These are phyloP conservation scores for Sugiyamaella japonica DNA, from an alignment of 1,139 yeast species.

Conservation along the genomic window DNA sequence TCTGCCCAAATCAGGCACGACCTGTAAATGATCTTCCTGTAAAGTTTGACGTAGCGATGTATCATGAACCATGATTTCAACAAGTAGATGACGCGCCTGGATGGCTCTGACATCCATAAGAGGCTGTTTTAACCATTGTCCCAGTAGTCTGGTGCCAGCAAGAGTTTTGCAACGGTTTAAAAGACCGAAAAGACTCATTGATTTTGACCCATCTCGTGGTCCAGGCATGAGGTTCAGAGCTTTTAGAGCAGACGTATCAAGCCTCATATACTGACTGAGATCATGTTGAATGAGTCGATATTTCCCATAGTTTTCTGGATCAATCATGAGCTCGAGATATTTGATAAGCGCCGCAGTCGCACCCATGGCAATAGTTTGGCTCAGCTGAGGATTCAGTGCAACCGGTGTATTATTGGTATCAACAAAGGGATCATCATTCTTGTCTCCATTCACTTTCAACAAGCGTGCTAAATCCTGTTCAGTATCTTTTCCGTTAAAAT, in stretches of 20 bases:
- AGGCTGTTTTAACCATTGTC: constrained; percentile 97
- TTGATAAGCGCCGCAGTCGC: constrained; percentile 61
- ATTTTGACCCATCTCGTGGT: constrained; percentile 49
- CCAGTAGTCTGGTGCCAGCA: constrained; percentile 79
- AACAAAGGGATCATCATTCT: constrained; percentile 38
- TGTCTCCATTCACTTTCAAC: constrained; percentile 44
- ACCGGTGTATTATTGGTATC: constrained; percentile 40
- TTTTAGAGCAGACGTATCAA: constrained; percentile 85
- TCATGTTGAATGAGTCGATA: constrained; percentile 64
- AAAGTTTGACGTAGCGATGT: constrained; percentile 59
- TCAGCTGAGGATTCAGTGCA: constrained; percentile 56
- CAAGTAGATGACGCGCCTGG: constrained; percentile 67
- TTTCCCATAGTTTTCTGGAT: constrained; percentile 50
- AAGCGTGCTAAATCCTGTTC: constrained; percentile 74
- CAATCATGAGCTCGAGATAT: constrained; percentile 63
- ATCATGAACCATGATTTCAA: constrained; percentile 70
- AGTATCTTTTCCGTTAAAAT: constrained; percentile 60
- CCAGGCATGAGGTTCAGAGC: constrained; percentile 85
- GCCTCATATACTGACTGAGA: constrained; percentile 74
- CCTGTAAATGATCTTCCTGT: constrained; percentile 64
- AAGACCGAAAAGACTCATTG: constrained; percentile 74
- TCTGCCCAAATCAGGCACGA: constrained; percentile 81
- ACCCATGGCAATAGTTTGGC: constrained; percentile 48
- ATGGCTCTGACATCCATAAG: constrained; percentile 64
- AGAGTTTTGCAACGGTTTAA: constrained; percentile 83